A percentile compares a stretch with the other conserved stretches of the same genome.
These are phyloP conservation scores for Phoenix roebelenii DNA, from an alignment of 176 grass and related monocot species.

Conservation along the genomic window DNA sequence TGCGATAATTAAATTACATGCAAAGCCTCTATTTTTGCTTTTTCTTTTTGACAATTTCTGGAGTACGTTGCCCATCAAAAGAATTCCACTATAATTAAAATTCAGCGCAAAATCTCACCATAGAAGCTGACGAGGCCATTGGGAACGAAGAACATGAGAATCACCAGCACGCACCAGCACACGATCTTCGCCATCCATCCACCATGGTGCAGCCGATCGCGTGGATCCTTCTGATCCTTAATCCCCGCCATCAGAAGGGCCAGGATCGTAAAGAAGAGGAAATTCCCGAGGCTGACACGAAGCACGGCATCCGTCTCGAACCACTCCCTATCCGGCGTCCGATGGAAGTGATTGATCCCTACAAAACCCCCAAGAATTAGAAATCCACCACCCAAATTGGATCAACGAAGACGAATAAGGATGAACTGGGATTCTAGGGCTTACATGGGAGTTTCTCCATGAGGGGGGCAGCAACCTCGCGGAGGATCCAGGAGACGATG, in stretches of 20 bases:
- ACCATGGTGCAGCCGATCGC: slow-evolving; percentile 86
- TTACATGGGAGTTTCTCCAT: slow-evolving; percentile 87
- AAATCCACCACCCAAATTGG: neutral
- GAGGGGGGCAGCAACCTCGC: slow-evolving; percentile 95
- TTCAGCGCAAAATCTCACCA: slow-evolving; percentile 27
- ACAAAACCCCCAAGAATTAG: neutral
- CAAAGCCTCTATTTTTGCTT: too few relatives aligned
- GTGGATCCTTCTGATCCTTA: slow-evolving; percentile 98
- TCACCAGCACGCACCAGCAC: slow-evolving; percentile 77
- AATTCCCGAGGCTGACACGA: slow-evolving; percentile 94
- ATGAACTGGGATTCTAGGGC: neutral
- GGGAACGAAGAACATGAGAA: slow-evolving; percentile 98
- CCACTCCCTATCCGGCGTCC: slow-evolving; percentile 95
- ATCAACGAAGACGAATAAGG: neutral
- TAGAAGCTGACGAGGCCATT: slow-evolving; percentile 93
- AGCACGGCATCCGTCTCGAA: slow-evolving; percentile 98
- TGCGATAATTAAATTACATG: too few relatives aligned
- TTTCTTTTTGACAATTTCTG: too few relatives aligned
- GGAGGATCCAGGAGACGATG: slow-evolving; percentile 83
- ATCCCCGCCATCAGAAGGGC: slow-evolving; percentile 87
- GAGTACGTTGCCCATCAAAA: too few relatives aligned
- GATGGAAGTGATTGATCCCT: slow-evolving; percentile 99
- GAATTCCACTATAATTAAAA: too few relatives aligned
- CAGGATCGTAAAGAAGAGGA: slow-evolving; percentile 94
- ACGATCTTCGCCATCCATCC: slow-evolving; percentile 98